These are phyloP conservation scores for Isoetes taiwanensis DNA, from an alignment of 75 land plant genomes.

Conservation along the genomic window DNA sequence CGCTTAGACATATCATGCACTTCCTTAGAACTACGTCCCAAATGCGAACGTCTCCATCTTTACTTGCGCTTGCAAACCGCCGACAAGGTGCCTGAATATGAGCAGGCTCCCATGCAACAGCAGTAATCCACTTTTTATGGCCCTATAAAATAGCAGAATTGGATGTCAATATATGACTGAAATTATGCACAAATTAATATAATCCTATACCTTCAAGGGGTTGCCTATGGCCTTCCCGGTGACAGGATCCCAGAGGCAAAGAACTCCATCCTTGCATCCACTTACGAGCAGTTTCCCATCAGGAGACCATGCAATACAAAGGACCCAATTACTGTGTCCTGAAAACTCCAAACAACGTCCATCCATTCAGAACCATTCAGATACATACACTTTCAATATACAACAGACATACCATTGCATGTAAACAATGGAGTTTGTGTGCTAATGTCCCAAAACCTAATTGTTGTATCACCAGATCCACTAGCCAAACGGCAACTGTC, in stretches of 20 bases:
- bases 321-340: conserved; percentile 98
- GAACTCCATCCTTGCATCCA: conserved; percentile 88
- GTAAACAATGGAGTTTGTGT: conserved; percentile 90
- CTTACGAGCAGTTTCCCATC: conserved; percentile 89
- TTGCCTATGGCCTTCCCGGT: conserved; percentile 66
- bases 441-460: conserved; percentile 87
- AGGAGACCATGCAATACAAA: conserved; percentile 92
- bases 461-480: conserved; percentile 97
- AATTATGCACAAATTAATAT: neutral
- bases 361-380: neutral
- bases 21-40: conserved; percentile 64
- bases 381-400: neutral
- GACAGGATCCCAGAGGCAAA: conserved; percentile 70
- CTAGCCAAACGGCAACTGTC: conserved; percentile 86
- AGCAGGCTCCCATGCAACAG: conserved; percentile 89
- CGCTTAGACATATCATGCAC: conserved; percentile 59
- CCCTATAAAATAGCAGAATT: conserved; percentile 35
- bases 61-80: conserved; percentile 92
- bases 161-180: neutral
- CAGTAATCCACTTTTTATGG: conserved; percentile 96
- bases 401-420: conserved; percentile 40
- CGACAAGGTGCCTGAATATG: conserved; percentile 82
- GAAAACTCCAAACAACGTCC: neutral
- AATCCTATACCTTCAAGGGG: conserved; percentile 48
- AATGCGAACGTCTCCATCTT: conserved; percentile 96